Evolutionary conservation across 2,329 filamentous ascomycete genomes (phyloP).

Genomic region (Talaromyces sp.): DNA sequence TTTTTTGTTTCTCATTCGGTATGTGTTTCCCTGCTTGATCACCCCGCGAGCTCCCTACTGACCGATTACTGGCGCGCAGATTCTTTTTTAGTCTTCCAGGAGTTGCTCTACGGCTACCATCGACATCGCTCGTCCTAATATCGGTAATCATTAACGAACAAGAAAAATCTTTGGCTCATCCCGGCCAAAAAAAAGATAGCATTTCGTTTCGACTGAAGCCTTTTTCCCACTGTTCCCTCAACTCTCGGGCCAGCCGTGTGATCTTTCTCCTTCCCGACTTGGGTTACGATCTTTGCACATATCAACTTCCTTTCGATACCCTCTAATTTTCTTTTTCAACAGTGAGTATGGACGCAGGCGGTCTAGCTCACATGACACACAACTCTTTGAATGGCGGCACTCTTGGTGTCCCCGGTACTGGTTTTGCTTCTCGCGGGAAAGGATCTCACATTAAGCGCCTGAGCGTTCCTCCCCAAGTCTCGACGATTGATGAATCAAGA

Average conservation of each 20-base stretch:
- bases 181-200: neutral
- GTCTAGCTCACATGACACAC: slow-evolving; percentile 99
- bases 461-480: slow-evolving; percentile 69
- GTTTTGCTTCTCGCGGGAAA: slow-evolving; percentile 80
- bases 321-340: slow-evolving; percentile 18
- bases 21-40: neutral
- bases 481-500: slow-evolving; percentile 58
- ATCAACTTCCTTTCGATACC: slow-evolving; percentile 17
- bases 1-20: neutral
- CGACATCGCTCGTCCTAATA: neutral
- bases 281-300: slow-evolving; percentile 13
- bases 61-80: neutral
- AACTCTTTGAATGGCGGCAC: slow-evolving; percentile 64
- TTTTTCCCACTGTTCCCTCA: neutral
- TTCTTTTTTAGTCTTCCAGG: neutral
- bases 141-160: neutral
- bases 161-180: neutral
- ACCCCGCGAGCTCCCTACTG: neutral
- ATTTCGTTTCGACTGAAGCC: neutral
- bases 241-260: neutral
- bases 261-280: neutral
- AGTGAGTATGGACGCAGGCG: slow-evolving; percentile 77
- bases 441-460: slow-evolving; percentile 86
- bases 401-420: slow-evolving; percentile 69
- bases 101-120: neutral